These are phyloP conservation scores for Linnemannia elongata DNA, from an alignment of 192 early-diverging fungal genomes.

Conservation along the genomic window DNA sequence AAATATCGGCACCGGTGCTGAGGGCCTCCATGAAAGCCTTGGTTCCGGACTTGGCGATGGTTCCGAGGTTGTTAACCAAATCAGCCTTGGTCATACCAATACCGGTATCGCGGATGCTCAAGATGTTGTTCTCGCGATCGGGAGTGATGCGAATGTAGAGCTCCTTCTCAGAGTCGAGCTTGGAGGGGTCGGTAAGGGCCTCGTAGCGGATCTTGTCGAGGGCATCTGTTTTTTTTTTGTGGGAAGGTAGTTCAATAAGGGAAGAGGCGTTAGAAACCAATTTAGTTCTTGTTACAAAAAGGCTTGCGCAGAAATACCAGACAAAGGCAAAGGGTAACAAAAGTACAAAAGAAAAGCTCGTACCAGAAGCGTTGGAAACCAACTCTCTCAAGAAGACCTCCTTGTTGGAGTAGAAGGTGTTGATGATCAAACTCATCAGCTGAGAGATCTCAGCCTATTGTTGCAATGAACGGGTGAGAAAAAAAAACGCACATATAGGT, in stretches of 20 bases:
- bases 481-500: neutral
- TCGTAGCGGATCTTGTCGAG: slow-evolving; percentile 99
- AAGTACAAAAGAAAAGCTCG: neutral
- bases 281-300: neutral
- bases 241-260: neutral
- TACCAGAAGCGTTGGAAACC: slow-evolving; percentile 85
- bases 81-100: slow-evolving; percentile 97
- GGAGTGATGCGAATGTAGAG: slow-evolving; percentile 96
- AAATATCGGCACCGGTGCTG: slow-evolving; percentile 95
- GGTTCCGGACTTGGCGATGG: slow-evolving; percentile 99
- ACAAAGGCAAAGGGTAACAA: neutral
- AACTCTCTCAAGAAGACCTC: slow-evolving; percentile 99
- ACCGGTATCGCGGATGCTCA: slow-evolving; percentile 91
- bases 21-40: slow-evolving; percentile 99
- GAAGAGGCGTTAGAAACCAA: neutral
- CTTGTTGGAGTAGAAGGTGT: slow-evolving; percentile 99
- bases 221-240: slow-evolving; percentile 73
- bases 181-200: slow-evolving; percentile 93
- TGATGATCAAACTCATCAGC: slow-evolving; percentile 99
- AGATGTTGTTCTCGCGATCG: slow-evolving; percentile 86
- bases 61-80: slow-evolving; percentile 98
- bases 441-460: slow-evolving; percentile 97
- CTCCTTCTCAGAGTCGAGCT: slow-evolving; percentile 93
- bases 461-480: neutral
- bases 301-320: neutral